phyloP scores from a whole-genome alignment of 352 stramenopile genomes.

The Globisporangium heterothallicum region DNA sequence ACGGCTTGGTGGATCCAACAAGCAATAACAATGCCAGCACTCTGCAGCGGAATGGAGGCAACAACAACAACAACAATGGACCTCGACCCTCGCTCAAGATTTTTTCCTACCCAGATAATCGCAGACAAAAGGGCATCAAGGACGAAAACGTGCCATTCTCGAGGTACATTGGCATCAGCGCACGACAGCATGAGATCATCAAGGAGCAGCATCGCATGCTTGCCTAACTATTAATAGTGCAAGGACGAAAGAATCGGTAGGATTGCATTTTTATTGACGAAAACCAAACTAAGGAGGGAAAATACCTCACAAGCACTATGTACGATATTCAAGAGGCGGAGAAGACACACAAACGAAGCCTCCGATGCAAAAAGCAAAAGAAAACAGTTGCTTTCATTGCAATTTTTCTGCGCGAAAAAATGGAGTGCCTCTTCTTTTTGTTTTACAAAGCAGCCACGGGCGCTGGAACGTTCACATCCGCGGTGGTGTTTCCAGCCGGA shows the following conservation, averaged over 20 bases:
- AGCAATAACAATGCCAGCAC: slow-evolving; percentile 1
- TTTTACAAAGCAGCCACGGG: not conserved
- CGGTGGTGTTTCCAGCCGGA: not conserved
- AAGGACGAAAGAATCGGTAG: not conserved
- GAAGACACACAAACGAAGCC: not conserved
- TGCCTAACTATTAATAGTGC: slow-evolving; percentile 19
- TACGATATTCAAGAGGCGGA: not conserved
- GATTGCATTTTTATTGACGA: too few relatives aligned
- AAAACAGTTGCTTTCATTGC: not conserved
- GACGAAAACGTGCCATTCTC: slow-evolving; percentile 64
- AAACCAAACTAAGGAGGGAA: too few relatives aligned
- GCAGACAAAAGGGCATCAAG: slow-evolving; percentile 25
- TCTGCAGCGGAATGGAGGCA: not conserved
- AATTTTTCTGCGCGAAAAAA: not conserved
- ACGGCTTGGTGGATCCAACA: slow-evolving; percentile 8
- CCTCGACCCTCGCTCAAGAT: slow-evolving; percentile 59
- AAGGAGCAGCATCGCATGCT: slow-evolving; percentile 71
- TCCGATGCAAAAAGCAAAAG: not conserved
- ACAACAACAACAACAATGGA: not conserved
- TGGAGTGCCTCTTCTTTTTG: not conserved
- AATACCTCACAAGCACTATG: not conserved
- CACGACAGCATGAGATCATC: slow-evolving; percentile 66
- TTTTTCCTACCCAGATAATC: slow-evolving; percentile 51
- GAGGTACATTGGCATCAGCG: slow-evolving; percentile 72
- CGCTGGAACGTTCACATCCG: slow-evolving; percentile 4